Conservation (phyloP, 2,329 filamentous ascomycete genomes). For the Neonectria faginata region DNA sequence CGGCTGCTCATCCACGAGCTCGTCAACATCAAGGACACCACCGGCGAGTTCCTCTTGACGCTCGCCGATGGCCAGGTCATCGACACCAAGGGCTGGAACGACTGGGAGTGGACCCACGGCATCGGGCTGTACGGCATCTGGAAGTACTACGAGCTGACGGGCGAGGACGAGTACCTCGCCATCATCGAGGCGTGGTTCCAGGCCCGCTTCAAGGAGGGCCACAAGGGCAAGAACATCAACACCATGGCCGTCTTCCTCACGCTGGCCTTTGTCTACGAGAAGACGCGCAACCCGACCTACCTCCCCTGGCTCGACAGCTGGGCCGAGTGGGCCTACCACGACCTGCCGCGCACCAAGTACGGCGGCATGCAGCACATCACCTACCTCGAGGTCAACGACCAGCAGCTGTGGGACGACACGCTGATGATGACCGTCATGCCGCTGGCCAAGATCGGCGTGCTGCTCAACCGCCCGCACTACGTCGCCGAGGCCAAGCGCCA, state of each 20-base stretch:
- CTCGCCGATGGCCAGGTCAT: conserved; percentile 80
- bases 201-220: conserved; percentile 74
- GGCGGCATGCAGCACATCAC: conserved; percentile 82
- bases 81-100: conserved; percentile 86
- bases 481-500: conserved; percentile 82
- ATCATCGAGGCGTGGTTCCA: conserved; percentile 82
- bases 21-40: conserved; percentile 81
- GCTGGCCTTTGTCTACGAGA: conserved; percentile 81
- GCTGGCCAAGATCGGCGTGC: conserved; percentile 80
- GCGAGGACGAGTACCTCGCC: conserved; percentile 67
- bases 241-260: conserved; percentile 85
- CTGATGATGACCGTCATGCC: conserved; percentile 90
- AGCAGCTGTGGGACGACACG: conserved; percentile 87
- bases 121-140: conserved; percentile 84
- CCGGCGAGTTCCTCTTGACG: conserved; percentile 78
- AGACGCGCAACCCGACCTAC: conserved; percentile 75
- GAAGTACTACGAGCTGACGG: conserved; percentile 82
- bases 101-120: conserved; percentile 87
- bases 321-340: conserved; percentile 86
- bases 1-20: conserved; percentile 77
- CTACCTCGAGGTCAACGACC: conserved; percentile 75
- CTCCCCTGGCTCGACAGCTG: conserved; percentile 82
- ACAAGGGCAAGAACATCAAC: conserved; percentile 87
- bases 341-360: conserved; percentile 76
- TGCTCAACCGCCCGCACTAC: conserved; percentile 77